Evolutionary conservation across 108 stramenopile species (phyloP), one percentile per base, ranked within the genome.

Genomic region (Pseudonitzschia multistriata): DNA sequence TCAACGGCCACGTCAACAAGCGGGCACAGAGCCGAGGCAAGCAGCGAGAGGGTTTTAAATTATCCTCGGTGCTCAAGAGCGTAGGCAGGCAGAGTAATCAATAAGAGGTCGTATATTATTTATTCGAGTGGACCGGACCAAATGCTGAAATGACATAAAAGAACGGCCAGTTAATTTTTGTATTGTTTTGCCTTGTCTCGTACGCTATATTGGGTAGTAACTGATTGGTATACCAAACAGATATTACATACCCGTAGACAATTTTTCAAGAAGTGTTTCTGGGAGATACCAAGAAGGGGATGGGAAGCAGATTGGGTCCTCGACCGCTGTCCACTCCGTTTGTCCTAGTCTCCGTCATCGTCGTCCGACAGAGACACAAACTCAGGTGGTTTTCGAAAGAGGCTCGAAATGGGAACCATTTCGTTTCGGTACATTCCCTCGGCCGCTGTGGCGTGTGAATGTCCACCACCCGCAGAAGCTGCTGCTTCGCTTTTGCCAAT

Each of bases 381-480:
- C 47, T 64, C 63, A 1, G 37, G 30, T 19, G 71, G 77, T 62
- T 66, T 37, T 25, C 70, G 74, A 70, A 81, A 81, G 6, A 81
- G 59, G 13, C 60, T 48, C 0, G 75, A 35, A 27, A 81, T 74
- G 5, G 80, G 80, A 45, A 81, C 70, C 72, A 81, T 70, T 60
- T 81, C 76, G 17, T 67, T 36, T 34, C 80, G 66, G 42, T 42
- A 74, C 30, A 78, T 77, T 27, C 71, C 80, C 27, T 54, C 68
- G 5, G 57, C 66, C 24, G 59, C 34, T 11, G 72, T 63, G 15
- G 47, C 47, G 5, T 60, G 34, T 28, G 72, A 67, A 10, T 62
- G 73, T 40, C 52, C 28, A 19, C 67, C 61, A 11, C 61, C 42
- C 24, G 50, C 21, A 24, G 50, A 25, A 25, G 24, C 50, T 25